Conservation (phyloP, 306 rosid species). For the Argentina anserina region DNA sequence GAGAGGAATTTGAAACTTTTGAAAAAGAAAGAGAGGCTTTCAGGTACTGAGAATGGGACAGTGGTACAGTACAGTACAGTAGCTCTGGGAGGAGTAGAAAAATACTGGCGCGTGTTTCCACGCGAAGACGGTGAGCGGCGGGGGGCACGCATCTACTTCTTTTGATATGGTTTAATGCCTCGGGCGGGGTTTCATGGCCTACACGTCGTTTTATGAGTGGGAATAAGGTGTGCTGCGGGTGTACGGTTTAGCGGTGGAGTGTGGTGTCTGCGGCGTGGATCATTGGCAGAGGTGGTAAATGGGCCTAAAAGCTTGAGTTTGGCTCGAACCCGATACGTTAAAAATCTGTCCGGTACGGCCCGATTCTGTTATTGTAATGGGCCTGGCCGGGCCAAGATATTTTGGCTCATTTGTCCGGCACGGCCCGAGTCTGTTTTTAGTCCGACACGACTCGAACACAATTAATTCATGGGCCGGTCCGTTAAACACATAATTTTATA, state of each 20-base stretch:
- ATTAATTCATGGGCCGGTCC: too few relatives aligned
- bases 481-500: too few relatives aligned
- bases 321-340: too few relatives aligned
- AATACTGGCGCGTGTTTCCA: constrained; percentile 37
- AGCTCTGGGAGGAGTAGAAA: not conserved
- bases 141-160: constrained; percentile 20
- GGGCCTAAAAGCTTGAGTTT: too few relatives aligned
- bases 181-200: constrained; percentile 6
- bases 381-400: too few relatives aligned
- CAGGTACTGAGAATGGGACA: not conserved
- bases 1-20: constrained; percentile 37
- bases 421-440: too few relatives aligned
- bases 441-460: too few relatives aligned
- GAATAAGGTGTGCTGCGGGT: constrained; percentile 1
- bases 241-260: not conserved
- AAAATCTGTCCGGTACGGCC: too few relatives aligned
- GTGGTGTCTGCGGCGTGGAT: not conserved
- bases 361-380: too few relatives aligned
- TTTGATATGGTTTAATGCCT: not conserved
- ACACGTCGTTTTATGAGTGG: constrained; percentile 25
- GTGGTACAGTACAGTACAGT: not conserved
- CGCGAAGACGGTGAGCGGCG: constrained; percentile 12
- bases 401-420: too few relatives aligned
- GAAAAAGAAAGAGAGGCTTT: constrained; percentile 21
- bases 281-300: too few relatives aligned